These are phyloP conservation scores for Sporothrix phasma DNA, from an alignment of 2,329 filamentous ascomycete species.

Conservation along the genomic window DNA sequence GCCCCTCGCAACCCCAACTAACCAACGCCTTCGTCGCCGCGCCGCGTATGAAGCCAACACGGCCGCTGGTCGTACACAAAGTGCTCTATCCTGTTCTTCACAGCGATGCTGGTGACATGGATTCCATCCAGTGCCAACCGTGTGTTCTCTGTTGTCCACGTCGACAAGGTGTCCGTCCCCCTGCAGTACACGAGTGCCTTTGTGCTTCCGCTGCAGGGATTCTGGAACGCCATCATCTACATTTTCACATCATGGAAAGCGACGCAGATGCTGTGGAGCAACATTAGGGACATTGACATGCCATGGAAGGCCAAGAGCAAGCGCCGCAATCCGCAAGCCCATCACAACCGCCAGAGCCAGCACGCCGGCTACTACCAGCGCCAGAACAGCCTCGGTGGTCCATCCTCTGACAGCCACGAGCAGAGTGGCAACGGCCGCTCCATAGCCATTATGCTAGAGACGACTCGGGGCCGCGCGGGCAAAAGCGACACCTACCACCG, in stretches of 20 bases:
- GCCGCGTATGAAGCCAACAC: slow-evolving; percentile 45
- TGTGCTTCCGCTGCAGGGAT: slow-evolving; percentile 71
- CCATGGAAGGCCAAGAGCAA: slow-evolving; percentile 9
- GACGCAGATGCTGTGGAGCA: slow-evolving; percentile 39
- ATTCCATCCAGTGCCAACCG: slow-evolving; percentile 70
- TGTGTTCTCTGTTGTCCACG: slow-evolving; percentile 57
- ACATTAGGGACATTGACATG: slow-evolving; percentile 25
- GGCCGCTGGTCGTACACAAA: slow-evolving; percentile 62
- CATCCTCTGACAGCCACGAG: not conserved
- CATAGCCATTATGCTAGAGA: not conserved
- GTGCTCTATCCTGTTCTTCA: slow-evolving; percentile 61
- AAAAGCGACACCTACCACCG: not conserved
- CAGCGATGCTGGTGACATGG: slow-evolving; percentile 63
- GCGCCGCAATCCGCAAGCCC: slow-evolving; percentile 10
- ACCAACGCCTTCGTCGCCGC: slow-evolving; percentile 26
- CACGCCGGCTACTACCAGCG: slow-evolving; percentile 6
- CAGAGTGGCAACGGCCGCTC: not conserved
- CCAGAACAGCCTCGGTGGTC: slow-evolving; percentile 6
- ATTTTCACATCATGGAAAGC: slow-evolving; percentile 57
- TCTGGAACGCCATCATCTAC: slow-evolving; percentile 79
- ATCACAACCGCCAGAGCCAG: slow-evolving; percentile 17
- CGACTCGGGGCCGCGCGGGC: not conserved
- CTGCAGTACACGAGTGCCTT: slow-evolving; percentile 63
- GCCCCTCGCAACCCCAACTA: slow-evolving; percentile 17
- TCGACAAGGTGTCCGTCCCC: slow-evolving; percentile 40